Percentiles rank a stretch among this genome's conserved stretches.
phyloP scores from a whole-genome alignment of 176 grass and related monocot genomes.

The Phoenix dactylifera region DNA sequence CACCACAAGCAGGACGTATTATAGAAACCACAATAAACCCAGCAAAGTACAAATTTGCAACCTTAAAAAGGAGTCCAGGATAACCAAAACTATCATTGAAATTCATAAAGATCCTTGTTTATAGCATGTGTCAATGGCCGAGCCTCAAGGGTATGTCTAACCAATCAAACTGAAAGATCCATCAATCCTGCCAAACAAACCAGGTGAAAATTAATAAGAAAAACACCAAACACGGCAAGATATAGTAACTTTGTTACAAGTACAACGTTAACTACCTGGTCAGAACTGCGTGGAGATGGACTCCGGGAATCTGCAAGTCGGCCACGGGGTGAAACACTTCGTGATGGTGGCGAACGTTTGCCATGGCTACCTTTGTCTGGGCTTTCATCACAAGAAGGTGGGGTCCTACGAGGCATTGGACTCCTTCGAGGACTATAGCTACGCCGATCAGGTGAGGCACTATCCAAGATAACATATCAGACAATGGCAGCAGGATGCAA shows the following conservation, averaged over 20 bases:
- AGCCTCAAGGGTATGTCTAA: too few relatives aligned
- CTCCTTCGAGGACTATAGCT: constrained; percentile 61
- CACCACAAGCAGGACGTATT: too few relatives aligned
- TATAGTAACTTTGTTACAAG: neutral
- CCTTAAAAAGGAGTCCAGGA: constrained; percentile 11
- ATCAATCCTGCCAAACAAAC: too few relatives aligned
- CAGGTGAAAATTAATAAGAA: neutral
- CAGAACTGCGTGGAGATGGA: constrained; percentile 19
- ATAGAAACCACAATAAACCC: neutral
- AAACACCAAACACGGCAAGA: neutral
- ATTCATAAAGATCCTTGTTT: neutral
- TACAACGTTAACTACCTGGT: constrained; percentile 4
- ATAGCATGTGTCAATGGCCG: too few relatives aligned
- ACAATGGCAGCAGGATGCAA: neutral
- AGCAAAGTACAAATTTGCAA: constrained; percentile 8
- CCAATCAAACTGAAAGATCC: too few relatives aligned
- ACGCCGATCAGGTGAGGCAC: constrained; percentile 27
- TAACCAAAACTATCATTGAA: neutral
- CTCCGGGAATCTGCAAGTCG: constrained; percentile 15
- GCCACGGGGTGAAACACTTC: constrained; percentile 10
- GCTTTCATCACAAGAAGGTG: constrained; percentile 29
- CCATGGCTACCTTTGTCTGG: constrained; percentile 5
- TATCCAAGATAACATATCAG: constrained; percentile 16
- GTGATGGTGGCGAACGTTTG: constrained; percentile 4
- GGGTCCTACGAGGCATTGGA: constrained; percentile 27